These are phyloP conservation scores for Asparagopsis taxiformis DNA, from an alignment of 31 red algal species.

Conservation along the genomic window DNA sequence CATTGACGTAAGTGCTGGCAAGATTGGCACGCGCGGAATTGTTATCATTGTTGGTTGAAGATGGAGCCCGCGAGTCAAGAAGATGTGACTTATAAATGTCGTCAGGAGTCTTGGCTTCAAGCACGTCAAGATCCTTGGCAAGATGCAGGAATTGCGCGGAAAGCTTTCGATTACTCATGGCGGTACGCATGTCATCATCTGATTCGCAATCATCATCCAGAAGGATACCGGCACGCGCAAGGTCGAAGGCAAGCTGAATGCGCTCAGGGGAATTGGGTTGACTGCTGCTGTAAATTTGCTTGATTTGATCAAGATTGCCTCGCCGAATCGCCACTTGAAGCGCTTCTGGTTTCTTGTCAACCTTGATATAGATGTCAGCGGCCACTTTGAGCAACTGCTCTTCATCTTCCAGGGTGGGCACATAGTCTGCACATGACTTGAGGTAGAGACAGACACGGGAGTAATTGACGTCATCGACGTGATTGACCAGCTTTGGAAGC, in stretches of 20 bases:
- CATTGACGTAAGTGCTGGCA: slow-evolving; percentile 96
- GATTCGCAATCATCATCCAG: slow-evolving; percentile 78
- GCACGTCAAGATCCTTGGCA: slow-evolving; percentile 90
- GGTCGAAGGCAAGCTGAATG: slow-evolving; percentile 82
- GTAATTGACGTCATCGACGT: slow-evolving; percentile 76
- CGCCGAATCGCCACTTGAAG: slow-evolving; percentile 87
- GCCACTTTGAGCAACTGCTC: slow-evolving; percentile 71
- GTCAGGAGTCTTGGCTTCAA: slow-evolving; percentile 93
- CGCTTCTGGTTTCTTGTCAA: slow-evolving; percentile 56
- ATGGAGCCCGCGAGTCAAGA: slow-evolving; percentile 66
- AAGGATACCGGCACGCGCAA: slow-evolving; percentile 65
- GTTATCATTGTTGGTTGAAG: slow-evolving; percentile 36
- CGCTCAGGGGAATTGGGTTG: slow-evolving; percentile 32
- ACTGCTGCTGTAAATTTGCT: slow-evolving; percentile 49
- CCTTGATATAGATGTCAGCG: slow-evolving; percentile 76
- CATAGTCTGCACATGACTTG: slow-evolving; percentile 80
- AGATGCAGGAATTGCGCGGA: slow-evolving; percentile 75
- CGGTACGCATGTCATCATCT: slow-evolving; percentile 66
- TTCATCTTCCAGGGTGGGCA: slow-evolving; percentile 72
- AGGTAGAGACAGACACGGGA: slow-evolving; percentile 92
- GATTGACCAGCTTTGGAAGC: slow-evolving; percentile 43
- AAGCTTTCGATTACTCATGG: slow-evolving; percentile 79
- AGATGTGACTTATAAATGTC: slow-evolving; percentile 99
- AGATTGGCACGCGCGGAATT: slow-evolving; percentile 96
- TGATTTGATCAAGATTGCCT: slow-evolving; percentile 58